These are phyloP conservation scores for Ophiocordyceps camponoti-saundersi DNA, from an alignment of 2,329 filamentous ascomycete genomes.

Conservation along the genomic window DNA sequence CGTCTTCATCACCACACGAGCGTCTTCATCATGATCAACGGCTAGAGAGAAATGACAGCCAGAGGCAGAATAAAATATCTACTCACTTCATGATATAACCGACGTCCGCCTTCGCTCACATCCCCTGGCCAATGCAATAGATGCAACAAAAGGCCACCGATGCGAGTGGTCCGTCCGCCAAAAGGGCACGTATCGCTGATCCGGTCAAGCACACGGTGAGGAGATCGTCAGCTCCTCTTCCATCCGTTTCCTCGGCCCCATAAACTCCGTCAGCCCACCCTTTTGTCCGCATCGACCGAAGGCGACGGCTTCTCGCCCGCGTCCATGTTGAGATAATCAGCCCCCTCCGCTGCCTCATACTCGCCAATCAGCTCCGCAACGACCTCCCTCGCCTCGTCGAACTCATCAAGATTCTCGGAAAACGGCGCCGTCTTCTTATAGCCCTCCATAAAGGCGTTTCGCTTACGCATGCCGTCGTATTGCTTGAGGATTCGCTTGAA, in stretches of 20 bases:
- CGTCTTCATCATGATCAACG: too few species aligned
- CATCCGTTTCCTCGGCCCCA: background rate
- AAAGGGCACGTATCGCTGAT: too few species aligned
- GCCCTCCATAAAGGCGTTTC: slow-evolving; percentile 88
- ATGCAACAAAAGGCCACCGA: too few species aligned
- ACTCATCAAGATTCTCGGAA: slow-evolving; percentile 78
- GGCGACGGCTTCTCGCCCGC: slow-evolving; percentile 33
- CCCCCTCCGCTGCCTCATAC: slow-evolving; percentile 87
- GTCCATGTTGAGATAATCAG: slow-evolving; percentile 74
- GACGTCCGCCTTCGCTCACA: too few species aligned
- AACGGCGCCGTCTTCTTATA: slow-evolving; percentile 96
- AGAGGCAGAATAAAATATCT: too few species aligned
- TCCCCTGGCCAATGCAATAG: too few species aligned
- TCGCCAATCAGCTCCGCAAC: slow-evolving; percentile 82
- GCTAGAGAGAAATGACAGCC: too few species aligned
- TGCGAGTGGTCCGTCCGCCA: too few species aligned
- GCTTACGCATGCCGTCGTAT: slow-evolving; percentile 87
- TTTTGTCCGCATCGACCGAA: slow-evolving; percentile 35
- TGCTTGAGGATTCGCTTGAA: slow-evolving; percentile 89
- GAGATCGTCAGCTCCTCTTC: background rate
- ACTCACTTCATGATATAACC: too few species aligned
- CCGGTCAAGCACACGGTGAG: too few species aligned
- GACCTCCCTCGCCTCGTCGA: slow-evolving; percentile 85
- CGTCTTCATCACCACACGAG: too few species aligned
- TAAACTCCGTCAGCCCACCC: slow-evolving; percentile 18